These are phyloP conservation scores for Russula abietina DNA, from an alignment of 768 basidiomycete species.

Conservation along the genomic window DNA sequence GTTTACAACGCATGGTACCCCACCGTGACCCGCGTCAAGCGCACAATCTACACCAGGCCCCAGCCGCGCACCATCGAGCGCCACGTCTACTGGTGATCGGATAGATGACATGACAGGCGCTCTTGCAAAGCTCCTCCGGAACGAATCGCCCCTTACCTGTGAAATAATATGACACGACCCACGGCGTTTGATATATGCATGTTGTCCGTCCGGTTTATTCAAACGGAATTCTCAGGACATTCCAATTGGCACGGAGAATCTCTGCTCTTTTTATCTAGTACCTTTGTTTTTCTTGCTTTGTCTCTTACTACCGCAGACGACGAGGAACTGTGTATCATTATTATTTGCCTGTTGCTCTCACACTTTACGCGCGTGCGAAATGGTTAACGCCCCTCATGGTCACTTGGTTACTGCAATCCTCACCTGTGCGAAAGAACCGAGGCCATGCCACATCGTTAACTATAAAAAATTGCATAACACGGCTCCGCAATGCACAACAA, in stretches of 20 bases:
- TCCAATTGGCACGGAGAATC: background rate
- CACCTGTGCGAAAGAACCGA: background rate
- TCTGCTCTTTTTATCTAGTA: slow-evolving; percentile 15
- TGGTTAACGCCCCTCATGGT: slow-evolving; percentile 2
- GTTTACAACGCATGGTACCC: slow-evolving; percentile 74
- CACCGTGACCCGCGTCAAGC: slow-evolving; percentile 69
- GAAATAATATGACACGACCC: background rate
- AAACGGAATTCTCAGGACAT: background rate
- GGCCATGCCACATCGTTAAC: background rate
- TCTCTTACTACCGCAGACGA: slow-evolving; percentile 12
- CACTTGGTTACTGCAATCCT: background rate
- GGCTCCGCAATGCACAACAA: background rate
- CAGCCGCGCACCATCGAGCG: slow-evolving; percentile 64
- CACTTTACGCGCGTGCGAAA: slow-evolving; percentile 11
- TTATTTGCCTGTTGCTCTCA: slow-evolving; percentile 14
- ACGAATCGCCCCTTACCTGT: too few relatives aligned
- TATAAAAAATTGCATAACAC: background rate
- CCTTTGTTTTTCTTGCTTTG: slow-evolving; percentile 1
- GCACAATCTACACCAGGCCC: slow-evolving; percentile 50
- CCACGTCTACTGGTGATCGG: slow-evolving; percentile 59
- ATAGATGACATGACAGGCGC: background rate
- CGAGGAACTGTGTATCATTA: slow-evolving; percentile 24
- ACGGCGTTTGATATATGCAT: background rate
- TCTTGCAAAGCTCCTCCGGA: too few relatives aligned
- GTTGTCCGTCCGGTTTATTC: background rate